Percentiles rank a stretch among this genome's conserved stretches.
Conservation (phyloP, 179 eudicot genomes). For the Beta lomatogona region DNA sequence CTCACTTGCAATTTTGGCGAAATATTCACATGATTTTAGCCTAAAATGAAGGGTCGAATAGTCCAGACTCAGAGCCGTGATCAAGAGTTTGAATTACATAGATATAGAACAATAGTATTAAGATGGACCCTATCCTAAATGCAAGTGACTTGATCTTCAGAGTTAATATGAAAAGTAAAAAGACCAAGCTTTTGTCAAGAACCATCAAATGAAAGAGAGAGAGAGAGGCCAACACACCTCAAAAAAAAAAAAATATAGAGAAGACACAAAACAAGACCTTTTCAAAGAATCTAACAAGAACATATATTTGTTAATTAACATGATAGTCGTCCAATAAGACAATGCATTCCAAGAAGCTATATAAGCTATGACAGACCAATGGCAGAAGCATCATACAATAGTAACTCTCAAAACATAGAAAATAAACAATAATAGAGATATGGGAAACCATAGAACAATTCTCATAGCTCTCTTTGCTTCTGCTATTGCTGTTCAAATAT, state of each 20-base stretch:
- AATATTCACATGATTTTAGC: no score
- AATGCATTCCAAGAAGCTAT: constrained; percentile 24
- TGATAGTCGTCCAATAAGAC: neutral
- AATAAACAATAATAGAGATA: constrained; percentile 16
- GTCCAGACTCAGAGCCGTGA: no score
- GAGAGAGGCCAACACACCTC: constrained; percentile 4
- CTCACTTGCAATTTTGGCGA: no score
- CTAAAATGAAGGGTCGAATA: no score
- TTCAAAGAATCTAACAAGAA: constrained; percentile 15
- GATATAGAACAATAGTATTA: no score
- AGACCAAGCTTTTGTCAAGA: neutral
- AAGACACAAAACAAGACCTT: constrained; percentile 18
- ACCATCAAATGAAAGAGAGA: neutral
- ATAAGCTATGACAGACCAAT: constrained; percentile 23
- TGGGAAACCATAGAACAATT: constrained; percentile 32
- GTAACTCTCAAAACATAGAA: neutral
- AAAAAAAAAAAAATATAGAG: neutral
- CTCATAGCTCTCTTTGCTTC: constrained; percentile 25
- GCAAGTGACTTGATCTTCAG: neutral
- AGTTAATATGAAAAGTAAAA: neutral
- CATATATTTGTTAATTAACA: neutral
- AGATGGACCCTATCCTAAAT: no score
- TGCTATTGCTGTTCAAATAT: constrained; percentile 18
- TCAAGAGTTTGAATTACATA: no score
- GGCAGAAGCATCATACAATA: constrained; percentile 13